Conservation (phyloP, 1,284 basidiomycete species). For the Melampsora larici-populina region DNA sequence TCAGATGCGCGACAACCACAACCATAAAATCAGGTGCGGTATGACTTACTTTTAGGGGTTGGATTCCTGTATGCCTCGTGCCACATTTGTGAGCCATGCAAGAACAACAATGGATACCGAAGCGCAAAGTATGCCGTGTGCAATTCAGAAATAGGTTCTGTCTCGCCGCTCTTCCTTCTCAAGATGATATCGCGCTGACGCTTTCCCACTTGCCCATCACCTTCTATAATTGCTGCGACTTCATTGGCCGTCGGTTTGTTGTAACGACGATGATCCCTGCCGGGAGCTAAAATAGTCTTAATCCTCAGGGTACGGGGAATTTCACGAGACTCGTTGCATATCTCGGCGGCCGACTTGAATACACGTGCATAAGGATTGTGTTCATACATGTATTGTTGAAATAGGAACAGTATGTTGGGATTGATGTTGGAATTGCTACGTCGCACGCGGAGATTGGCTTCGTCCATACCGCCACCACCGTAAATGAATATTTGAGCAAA, state of each 20-base stretch:
- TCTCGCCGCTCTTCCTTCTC: background rate
- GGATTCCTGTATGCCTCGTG: background rate
- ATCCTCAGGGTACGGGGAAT: background rate
- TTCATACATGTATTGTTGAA: background rate
- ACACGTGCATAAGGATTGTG: constrained; percentile 1
- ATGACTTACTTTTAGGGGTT: too few species aligned
- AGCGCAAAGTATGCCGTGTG: background rate
- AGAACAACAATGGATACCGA: background rate
- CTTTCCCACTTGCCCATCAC: background rate
- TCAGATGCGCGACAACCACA: too few species aligned
- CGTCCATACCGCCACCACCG: background rate
- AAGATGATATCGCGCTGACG: background rate
- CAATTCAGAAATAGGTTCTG: background rate
- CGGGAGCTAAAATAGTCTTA: background rate
- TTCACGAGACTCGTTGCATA: too few species aligned
- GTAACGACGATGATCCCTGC: background rate
- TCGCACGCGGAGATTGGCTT: background rate
- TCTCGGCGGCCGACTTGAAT: background rate
- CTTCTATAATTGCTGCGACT: background rate
- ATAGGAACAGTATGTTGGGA: background rate
- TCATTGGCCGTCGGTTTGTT: background rate
- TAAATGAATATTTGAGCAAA: constrained; percentile 10
- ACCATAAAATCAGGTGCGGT: too few species aligned
- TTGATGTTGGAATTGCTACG: too few species aligned
- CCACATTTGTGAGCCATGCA: too few species aligned